Conservation (phyloP, 768 basidiomycete species). For the Amanita pallidorosea region DNA sequence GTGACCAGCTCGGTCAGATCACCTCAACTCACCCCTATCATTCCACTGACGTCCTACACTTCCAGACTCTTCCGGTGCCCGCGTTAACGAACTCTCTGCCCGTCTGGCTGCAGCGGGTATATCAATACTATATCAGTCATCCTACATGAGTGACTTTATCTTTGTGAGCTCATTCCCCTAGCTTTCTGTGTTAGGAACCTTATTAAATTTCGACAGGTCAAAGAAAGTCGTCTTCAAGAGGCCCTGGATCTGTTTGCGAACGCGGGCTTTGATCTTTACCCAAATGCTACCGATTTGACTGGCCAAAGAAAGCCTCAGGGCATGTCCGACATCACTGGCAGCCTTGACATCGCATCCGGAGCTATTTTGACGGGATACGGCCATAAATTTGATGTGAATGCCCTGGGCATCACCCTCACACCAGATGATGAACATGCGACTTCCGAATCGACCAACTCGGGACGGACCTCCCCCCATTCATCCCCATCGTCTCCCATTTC, state of each 20-base stretch:
- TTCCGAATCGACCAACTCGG: neutral
- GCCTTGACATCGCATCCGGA: conserved; percentile 15
- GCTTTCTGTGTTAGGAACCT: neutral
- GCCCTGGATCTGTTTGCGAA: conserved; percentile 48
- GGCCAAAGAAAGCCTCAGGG: neutral
- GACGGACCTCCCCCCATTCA: conserved; percentile 11
- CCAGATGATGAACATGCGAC: conserved; percentile 3
- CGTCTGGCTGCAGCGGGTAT: conserved; percentile 69
- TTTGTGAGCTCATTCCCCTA: conserved; percentile 35
- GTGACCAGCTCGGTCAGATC: conserved; percentile 50
- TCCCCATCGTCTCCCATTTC: conserved; percentile 45
- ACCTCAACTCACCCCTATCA: neutral
- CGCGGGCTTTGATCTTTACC: conserved; percentile 59
- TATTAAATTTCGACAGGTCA: conserved; percentile 36
- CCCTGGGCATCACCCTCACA: neutral
- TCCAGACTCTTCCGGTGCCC: conserved; percentile 57
- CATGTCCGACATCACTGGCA: neutral
- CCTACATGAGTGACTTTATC: conserved; percentile 77
- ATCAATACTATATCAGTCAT: conserved; percentile 74
- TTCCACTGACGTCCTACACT: conserved; percentile 3
- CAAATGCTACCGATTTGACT: conserved; percentile 28
- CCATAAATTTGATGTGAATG: conserved; percentile 23
- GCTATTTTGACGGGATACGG: conserved; percentile 40
- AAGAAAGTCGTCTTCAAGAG: conserved; percentile 51
- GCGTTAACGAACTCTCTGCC: conserved; percentile 67